Conservation (phyloP, 345 rosid genomes). For the Psidium guajava region DNA sequence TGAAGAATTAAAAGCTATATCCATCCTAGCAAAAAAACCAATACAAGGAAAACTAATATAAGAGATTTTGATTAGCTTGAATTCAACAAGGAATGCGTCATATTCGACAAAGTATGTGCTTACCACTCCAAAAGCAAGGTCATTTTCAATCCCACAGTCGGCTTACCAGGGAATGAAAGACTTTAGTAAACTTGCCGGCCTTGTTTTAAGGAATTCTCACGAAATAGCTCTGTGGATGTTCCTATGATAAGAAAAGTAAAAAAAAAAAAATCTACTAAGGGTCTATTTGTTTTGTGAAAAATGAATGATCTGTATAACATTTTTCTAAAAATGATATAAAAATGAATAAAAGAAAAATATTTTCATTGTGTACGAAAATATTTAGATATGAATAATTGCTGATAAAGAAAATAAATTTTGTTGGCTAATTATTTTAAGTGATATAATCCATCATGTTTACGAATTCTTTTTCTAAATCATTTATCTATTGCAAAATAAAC, state of each 20-base stretch:
- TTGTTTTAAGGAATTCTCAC: too few species aligned
- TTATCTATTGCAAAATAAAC: neutral
- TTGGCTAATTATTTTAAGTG: neutral
- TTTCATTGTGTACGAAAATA: too few species aligned
- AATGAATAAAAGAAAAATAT: too few species aligned
- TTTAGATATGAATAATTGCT: too few species aligned
- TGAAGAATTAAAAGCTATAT: neutral
- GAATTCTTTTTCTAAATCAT: neutral
- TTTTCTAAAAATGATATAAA: too few species aligned
- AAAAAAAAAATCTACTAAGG: fast-evolving
- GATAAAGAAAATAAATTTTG: neutral
- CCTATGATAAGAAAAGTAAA: neutral
- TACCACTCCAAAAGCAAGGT: too few species aligned
- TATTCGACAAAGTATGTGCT: too few species aligned
- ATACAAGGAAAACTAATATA: neutral
- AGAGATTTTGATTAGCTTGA: neutral
- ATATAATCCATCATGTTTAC: neutral
- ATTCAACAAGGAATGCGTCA: neutral
- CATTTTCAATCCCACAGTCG: too few species aligned
- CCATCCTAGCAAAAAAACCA: neutral
- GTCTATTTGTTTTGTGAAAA: fast-evolving
- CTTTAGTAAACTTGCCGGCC: too few species aligned
- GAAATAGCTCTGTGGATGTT: neutral
- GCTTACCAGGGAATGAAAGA: too few species aligned
- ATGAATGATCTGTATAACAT: fast-evolving